A percentile compares a stretch with the other conserved stretches of the same genome.
Conservation (phyloP, 2,329 filamentous ascomycete genomes). For the Paecilomyces formosus region DNA sequence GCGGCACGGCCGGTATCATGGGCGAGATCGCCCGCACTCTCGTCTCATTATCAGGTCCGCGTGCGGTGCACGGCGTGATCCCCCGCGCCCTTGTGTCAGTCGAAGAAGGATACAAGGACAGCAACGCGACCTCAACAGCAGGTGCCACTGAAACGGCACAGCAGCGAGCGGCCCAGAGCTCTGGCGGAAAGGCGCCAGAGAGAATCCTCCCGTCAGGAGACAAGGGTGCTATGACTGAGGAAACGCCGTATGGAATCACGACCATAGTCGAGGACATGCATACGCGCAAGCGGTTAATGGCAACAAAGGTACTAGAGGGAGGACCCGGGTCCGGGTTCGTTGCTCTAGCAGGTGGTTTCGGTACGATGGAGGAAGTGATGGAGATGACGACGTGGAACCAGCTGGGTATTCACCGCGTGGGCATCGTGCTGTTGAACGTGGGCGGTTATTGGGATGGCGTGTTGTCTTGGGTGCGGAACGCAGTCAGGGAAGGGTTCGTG, state of each 20-base stretch:
- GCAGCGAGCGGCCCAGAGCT: slow-evolving; percentile 42
- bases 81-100: slow-evolving; percentile 74
- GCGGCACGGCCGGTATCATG: slow-evolving; percentile 92
- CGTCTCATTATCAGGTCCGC: slow-evolving; percentile 71
- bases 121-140: slow-evolving; percentile 4
- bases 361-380: slow-evolving; percentile 93
- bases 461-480: slow-evolving; percentile 69
- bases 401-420: slow-evolving; percentile 77
- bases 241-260: slow-evolving; percentile 63
- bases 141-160: slow-evolving; percentile 3
- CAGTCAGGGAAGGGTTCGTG: slow-evolving; percentile 72
- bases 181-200: slow-evolving; percentile 35
- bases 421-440: slow-evolving; percentile 77
- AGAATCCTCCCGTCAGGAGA: slow-evolving; percentile 47
- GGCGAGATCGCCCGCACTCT: slow-evolving; percentile 85
- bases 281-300: slow-evolving; percentile 91
- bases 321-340: slow-evolving; percentile 83
- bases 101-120: slow-evolving; percentile 43
- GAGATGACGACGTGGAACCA: slow-evolving; percentile 95
- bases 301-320: slow-evolving; percentile 71
- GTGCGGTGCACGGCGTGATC: slow-evolving; percentile 86
- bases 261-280: slow-evolving; percentile 96
- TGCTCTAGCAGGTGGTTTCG: slow-evolving; percentile 80
- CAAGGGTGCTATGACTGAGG: slow-evolving; percentile 20
- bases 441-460: slow-evolving; percentile 90